phyloP scores from a whole-genome alignment of 768 basidiomycete genomes.

The Hygrocybe coccinea region DNA sequence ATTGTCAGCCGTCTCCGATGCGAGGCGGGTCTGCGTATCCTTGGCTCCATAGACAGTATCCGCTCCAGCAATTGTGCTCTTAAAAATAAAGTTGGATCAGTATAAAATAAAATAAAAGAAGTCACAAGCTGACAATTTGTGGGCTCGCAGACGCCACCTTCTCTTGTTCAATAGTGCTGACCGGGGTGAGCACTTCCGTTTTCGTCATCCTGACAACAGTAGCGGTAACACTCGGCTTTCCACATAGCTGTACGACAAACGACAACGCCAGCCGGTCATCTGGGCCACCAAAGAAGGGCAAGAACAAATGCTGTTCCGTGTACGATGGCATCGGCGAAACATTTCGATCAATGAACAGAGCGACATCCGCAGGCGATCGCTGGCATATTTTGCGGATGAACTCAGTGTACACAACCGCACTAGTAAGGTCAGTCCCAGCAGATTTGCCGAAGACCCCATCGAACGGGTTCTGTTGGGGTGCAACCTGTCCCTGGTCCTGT shows the following conservation, averaged over 20 bases:
- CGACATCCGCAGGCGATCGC: constrained; percentile 69
- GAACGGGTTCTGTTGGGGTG: constrained; percentile 55
- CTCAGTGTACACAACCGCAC: constrained; percentile 65
- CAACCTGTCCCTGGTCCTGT: constrained; percentile 13
- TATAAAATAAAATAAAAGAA: constrained; percentile 1
- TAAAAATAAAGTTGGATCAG: constrained; percentile 17
- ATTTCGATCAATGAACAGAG: constrained; percentile 79
- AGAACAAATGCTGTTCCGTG: constrained; percentile 56
- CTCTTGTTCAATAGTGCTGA: constrained; percentile 20
- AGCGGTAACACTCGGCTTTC: constrained; percentile 57
- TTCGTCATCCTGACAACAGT: constrained; percentile 65
- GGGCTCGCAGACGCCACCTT: constrained; percentile 6
- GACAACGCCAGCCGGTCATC: constrained; percentile 85
- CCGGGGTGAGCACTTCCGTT: constrained; percentile 32
- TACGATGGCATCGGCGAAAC: constrained; percentile 26
- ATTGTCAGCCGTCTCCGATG: constrained; percentile 80
- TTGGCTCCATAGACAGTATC: constrained; percentile 71
- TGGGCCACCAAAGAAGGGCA: constrained; percentile 92
- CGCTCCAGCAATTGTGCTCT: constrained; percentile 43
- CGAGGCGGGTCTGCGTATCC: constrained; percentile 60
- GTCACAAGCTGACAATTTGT: constrained; percentile 30
- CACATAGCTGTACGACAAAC: constrained; percentile 75
- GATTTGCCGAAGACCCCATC: constrained; percentile 68
- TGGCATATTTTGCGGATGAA: constrained; percentile 82
- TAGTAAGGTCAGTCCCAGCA: constrained; percentile 45